These are phyloP conservation scores for Aureobasidium sp. DNA, from an alignment of 2,329 filamentous ascomycete genomes.

Conservation along the genomic window DNA sequence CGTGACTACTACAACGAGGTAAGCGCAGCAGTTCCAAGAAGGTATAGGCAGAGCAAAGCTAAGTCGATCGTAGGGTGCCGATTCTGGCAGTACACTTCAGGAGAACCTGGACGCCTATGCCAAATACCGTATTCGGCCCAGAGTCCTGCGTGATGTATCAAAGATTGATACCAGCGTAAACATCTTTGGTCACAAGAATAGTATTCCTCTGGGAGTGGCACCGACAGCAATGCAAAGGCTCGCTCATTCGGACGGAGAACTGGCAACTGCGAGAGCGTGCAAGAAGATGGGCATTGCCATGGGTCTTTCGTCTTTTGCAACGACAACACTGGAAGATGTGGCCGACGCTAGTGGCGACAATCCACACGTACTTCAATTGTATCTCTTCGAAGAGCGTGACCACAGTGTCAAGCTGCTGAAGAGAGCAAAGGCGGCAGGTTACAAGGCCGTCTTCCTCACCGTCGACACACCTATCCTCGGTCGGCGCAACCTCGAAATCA, in stretches of 20 bases:
- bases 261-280: conserved; percentile 42
- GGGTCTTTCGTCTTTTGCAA: conserved; percentile 43
- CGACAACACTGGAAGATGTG: conserved; percentile 44
- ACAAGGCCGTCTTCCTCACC: conserved; percentile 48
- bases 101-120: conserved; percentile 48
- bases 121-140: conserved; percentile 33
- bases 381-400: conserved; percentile 44
- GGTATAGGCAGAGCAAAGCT: background rate
- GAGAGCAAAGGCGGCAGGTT: conserved; percentile 34
- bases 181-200: conserved; percentile 37
- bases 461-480: conserved; percentile 49
- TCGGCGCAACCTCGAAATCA: conserved; percentile 44
- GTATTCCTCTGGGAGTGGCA: conserved; percentile 45
- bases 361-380: conserved; percentile 47
- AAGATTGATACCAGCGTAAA: conserved; percentile 33
- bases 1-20: conserved; percentile 32
- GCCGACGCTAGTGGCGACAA: conserved; percentile 28
- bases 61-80: conserved; percentile 19
- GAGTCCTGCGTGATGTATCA: conserved; percentile 34
- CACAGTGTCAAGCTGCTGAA: conserved; percentile 35
- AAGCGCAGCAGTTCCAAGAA: background rate
- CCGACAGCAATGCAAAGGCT: conserved; percentile 46
- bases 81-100: conserved; percentile 27
- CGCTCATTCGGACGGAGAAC: conserved; percentile 45
- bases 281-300: conserved; percentile 37